A percentile compares a stretch with the other conserved stretches of the same genome.
These are phyloP conservation scores for Zasmidium cellare DNA, from an alignment of 2,329 filamentous ascomycete species.

Conservation along the genomic window DNA sequence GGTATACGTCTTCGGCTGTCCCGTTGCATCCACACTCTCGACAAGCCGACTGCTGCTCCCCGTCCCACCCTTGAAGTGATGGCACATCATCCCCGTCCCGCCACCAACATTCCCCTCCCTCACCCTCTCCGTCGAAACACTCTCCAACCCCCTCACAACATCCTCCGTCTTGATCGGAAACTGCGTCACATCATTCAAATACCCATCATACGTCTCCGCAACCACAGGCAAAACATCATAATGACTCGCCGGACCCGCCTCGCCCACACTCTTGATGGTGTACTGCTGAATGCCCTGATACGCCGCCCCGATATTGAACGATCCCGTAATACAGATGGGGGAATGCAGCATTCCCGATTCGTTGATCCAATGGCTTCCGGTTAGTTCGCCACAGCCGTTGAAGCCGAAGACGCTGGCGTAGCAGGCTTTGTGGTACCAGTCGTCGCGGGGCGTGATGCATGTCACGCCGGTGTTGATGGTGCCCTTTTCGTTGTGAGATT, in stretches of 20 bases:
- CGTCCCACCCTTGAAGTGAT: background rate
- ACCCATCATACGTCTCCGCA: conserved; percentile 2
- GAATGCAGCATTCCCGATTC: background rate
- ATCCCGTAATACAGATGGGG: background rate
- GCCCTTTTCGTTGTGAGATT: background rate
- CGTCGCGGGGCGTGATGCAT: background rate
- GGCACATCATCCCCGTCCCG: conserved; percentile 1
- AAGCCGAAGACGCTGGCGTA: conserved; percentile 8
- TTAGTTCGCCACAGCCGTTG: conserved; percentile 4
- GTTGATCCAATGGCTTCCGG: conserved; percentile 4
- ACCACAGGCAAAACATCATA: background rate
- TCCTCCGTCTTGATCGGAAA: conserved; percentile 2
- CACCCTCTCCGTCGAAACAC: background rate
- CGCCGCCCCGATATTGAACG: background rate
- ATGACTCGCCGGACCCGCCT: too few species aligned
- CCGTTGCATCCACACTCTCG: background rate
- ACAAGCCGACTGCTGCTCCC: conserved; percentile 1
- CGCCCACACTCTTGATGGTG: background rate
- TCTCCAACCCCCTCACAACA: background rate
- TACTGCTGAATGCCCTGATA: background rate
- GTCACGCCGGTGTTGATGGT: conserved; percentile 1
- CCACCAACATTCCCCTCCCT: background rate
- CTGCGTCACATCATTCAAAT: background rate
- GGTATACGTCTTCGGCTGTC: background rate
- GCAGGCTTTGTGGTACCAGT: conserved; percentile 1